These are phyloP conservation scores for Rhizophora mangle DNA, from an alignment of 345 rosid genomes.

Conservation along the genomic window DNA sequence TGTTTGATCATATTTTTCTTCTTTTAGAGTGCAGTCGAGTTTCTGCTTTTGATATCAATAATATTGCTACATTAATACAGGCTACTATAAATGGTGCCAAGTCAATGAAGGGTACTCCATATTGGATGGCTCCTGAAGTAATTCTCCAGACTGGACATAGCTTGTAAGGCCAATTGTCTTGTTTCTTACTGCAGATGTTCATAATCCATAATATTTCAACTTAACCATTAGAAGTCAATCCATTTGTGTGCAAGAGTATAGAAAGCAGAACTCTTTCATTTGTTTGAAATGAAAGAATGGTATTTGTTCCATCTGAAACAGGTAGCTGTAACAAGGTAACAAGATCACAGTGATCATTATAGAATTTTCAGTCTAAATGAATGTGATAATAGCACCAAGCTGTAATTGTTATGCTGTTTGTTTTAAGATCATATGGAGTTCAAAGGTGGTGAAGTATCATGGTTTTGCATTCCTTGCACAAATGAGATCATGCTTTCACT, in stretches of 20 bases:
- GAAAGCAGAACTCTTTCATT: background rate
- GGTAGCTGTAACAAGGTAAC: background rate
- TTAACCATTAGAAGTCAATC: background rate
- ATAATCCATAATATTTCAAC: background rate
- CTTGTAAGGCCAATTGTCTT: constrained; percentile 23
- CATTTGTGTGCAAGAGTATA: background rate
- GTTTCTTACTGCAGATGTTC: background rate
- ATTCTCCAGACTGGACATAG: constrained; percentile 37
- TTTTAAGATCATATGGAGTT: too few species aligned
- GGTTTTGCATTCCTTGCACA: background rate
- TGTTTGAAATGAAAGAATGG: background rate
- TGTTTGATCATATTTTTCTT: background rate
- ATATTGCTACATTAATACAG: constrained; percentile 12
- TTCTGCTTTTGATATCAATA: background rate
- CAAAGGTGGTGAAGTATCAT: background rate
- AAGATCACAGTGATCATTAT: too few species aligned
- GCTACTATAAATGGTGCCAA: constrained; percentile 36
- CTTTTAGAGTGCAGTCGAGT: background rate
- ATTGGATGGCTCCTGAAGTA: constrained; percentile 42
- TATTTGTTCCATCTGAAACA: background rate
- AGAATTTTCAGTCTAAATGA: too few species aligned
- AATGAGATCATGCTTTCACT: background rate
- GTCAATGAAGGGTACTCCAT: constrained; percentile 40
- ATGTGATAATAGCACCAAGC: too few species aligned
- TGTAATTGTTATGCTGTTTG: too few species aligned